Conservation (phyloP, 73 alveolate genomes). For the Blepharisma japonicum region DNA sequence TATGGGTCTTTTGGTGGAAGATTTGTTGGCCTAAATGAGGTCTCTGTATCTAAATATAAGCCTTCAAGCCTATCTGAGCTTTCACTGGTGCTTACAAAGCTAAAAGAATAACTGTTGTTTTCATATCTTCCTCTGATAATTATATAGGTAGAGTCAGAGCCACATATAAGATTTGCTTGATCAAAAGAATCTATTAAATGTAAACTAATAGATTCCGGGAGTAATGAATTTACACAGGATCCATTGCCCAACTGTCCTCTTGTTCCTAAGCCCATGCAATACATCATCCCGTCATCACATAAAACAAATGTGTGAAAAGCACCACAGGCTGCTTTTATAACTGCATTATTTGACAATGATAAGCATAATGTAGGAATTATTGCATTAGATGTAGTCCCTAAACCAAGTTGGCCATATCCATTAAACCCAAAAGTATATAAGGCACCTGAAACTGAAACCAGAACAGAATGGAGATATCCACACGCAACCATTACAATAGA, state of each 20-base stretch:
- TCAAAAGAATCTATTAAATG: background rate
- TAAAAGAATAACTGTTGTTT: background rate
- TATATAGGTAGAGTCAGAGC: background rate
- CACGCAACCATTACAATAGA: slow-evolving; percentile 41
- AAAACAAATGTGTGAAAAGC: slow-evolving; percentile 14
- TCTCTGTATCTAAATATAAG: background rate
- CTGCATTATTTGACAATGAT: background rate
- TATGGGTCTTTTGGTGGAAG: slow-evolving; percentile 78
- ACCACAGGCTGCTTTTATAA: slow-evolving; percentile 9
- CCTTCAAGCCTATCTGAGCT: background rate
- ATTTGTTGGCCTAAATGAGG: slow-evolving; percentile 69
- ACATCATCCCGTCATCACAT: background rate
- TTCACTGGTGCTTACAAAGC: background rate
- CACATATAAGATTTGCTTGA: background rate
- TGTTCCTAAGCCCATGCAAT: background rate
- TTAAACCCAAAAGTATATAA: slow-evolving; percentile 70
- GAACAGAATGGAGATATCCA: slow-evolving; percentile 71
- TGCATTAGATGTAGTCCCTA: slow-evolving; percentile 33
- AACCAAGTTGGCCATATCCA: slow-evolving; percentile 74
- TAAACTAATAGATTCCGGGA: background rate
- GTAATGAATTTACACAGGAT: background rate
- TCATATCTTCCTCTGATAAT: background rate
- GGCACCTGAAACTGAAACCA: slow-evolving; percentile 50
- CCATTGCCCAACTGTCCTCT: slow-evolving; percentile 9
- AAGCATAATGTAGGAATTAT: background rate